phyloP scores from a whole-genome alignment of 228 moss, liverwort and hornwort species.

The Sphagnum magellanicum region DNA sequence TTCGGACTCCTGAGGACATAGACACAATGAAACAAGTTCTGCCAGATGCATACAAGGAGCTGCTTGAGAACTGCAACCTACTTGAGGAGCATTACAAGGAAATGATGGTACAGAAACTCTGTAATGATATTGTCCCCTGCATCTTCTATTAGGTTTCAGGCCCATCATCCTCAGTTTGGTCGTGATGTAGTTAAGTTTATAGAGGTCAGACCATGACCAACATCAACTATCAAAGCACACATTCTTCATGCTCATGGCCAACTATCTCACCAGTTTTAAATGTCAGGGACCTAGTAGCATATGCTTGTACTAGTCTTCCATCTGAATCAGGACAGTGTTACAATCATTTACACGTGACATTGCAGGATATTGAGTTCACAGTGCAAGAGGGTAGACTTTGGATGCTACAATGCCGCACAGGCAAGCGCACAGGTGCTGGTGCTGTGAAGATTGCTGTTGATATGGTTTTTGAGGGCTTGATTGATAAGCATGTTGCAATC shows the following conservation, averaged over 20 bases:
- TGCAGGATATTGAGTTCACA: conserved; percentile 93
- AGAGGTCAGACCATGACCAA: no score
- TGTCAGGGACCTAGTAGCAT: no score
- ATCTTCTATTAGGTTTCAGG: no score
- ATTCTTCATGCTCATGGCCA: no score
- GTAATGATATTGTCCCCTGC: no score
- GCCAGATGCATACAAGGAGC: conserved; percentile 79
- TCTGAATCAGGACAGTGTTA: no score
- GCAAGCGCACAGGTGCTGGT: conserved; percentile 89
- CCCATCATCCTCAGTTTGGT: no score
- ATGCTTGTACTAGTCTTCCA: no score
- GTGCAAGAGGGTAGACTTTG: conserved; percentile 91
- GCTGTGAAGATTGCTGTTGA: conserved; percentile 94
- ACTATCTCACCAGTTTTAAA: no score
- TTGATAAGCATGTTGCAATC: conserved; percentile 48
- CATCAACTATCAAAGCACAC: no score
- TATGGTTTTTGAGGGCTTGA: conserved; percentile 74
- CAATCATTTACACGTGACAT: not conserved
- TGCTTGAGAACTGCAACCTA: conserved; percentile 81
- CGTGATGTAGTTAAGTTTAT: no score
- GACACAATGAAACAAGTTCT: conserved; percentile 78
- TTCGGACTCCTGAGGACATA: conserved; percentile 88
- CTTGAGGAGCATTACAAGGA: conserved; percentile 93
- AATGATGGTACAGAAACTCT: conserved; percentile 57
- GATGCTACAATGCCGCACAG: conserved; percentile 91